Base-by-base conservation (phyloP, 768 basidiomycete genomes). In the Mycena olivaceomarginata region DNA sequence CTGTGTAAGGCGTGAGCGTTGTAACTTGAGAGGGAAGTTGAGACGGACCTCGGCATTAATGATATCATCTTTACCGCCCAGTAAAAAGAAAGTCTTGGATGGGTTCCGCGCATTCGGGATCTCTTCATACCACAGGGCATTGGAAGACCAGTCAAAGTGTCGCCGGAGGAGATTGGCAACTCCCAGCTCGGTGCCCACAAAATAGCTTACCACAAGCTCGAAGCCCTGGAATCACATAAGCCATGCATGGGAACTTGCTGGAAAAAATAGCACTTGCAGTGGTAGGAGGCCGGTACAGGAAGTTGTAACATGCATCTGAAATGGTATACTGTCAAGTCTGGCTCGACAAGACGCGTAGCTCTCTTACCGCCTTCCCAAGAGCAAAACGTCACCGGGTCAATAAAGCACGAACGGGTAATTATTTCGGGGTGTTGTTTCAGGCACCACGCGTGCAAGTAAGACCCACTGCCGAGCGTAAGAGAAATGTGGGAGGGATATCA, bases 291-390 rank as follows among this genome's bases (percentile, higher is more conserved):
- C 92, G 89, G 83, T 98, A 98, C 68, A 97, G 87, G 85, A 98
- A 98, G 82, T 97, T 97, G 86, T 95, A 95, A 83, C 97, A 98
- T 39, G 98, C 92, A 84, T 97, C 96, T 95, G 80, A 25, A 39
- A 60, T 70, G 71, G n/a, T 39, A 45, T 56, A n/a, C 16, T n/a
- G 6, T 73, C 43, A 67, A 72, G 60, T 57, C 45, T 64, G 15
- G 67, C 20, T 20, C 37, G 41, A 62, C 15, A 22, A 57, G 31
- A 67, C 43, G 62, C 39, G 20, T 25, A 73, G n/a, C 15, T 56
- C n/a, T 25, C 91, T 75, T 80, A 94, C 95, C 94, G 75, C 97
- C 97, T 90, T 98, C 97, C 97, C 97, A 99, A 8, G 94, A 92
- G 84, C 96, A 97, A 84, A 97, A 96, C 0, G 94, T 92, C 40